These are phyloP conservation scores for Pythium aquatile DNA, from an alignment of 352 stramenopile species.

Conservation along the genomic window DNA sequence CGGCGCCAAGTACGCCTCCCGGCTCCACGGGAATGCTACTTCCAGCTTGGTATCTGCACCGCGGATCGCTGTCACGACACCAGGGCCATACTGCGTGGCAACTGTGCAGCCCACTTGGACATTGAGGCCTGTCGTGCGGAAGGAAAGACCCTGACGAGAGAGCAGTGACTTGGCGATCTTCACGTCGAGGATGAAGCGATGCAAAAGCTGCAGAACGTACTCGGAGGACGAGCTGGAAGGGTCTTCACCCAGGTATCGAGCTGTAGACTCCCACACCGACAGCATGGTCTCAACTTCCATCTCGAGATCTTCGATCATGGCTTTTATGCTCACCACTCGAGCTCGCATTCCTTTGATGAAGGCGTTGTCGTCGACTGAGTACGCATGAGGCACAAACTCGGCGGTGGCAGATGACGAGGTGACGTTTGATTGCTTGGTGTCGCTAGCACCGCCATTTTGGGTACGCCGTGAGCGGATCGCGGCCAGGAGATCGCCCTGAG, in stretches of 20 bases:
- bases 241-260: conserved; percentile 70
- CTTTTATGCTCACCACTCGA: conserved; percentile 50
- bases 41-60: conserved; percentile 50
- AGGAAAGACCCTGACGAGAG: conserved; percentile 54
- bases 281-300: conserved; percentile 61
- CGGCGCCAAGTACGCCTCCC: conserved; percentile 51
- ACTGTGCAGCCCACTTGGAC: conserved; percentile 60
- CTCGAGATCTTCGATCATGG: conserved; percentile 56
- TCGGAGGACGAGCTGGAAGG: conserved; percentile 55
- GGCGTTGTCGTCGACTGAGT: conserved; percentile 45
- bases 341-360: conserved; percentile 59
- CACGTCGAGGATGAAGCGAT: conserved; percentile 76
- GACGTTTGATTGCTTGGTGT: background rate
- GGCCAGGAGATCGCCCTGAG: background rate
- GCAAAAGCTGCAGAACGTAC: conserved; percentile 64
- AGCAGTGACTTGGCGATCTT: conserved; percentile 67
- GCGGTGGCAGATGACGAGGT: background rate
- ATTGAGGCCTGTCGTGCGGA: conserved; percentile 17
- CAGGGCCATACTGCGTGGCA: conserved; percentile 57
- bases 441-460: background rate
- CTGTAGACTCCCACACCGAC: conserved; percentile 58
- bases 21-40: conserved; percentile 70
- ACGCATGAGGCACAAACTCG: conserved; percentile 40
- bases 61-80: conserved; percentile 61
- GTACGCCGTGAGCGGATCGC: background rate